Evolutionary conservation across 2,329 filamentous ascomycete genomes (phyloP).

Genomic region (Sphaceloma murrayae): DNA sequence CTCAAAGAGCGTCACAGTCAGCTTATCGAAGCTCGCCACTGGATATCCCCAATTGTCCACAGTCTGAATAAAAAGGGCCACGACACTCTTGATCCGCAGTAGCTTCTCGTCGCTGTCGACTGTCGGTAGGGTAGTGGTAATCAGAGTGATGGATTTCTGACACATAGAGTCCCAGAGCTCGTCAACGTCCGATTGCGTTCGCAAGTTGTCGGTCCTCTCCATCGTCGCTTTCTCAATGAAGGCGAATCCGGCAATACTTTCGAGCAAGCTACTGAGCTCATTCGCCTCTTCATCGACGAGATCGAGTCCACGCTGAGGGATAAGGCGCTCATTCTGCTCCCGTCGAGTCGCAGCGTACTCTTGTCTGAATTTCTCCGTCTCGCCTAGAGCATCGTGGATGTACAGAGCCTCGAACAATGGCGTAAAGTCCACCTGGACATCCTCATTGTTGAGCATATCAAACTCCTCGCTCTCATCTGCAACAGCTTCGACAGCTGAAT

Average conservation of each 20-base stretch:
- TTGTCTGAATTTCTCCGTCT: slow-evolving; percentile 78
- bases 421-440: slow-evolving; percentile 87
- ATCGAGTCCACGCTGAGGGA: slow-evolving; percentile 61
- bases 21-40: slow-evolving; percentile 67
- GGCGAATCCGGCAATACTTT: slow-evolving; percentile 90
- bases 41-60: slow-evolving; percentile 96
- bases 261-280: slow-evolving; percentile 78
- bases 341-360: slow-evolving; percentile 89
- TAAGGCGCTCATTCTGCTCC: slow-evolving; percentile 80
- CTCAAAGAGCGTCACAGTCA: slow-evolving; percentile 81
- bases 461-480: slow-evolving; percentile 94
- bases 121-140: slow-evolving; percentile 64
- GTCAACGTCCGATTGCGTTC: slow-evolving; percentile 82
- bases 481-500: slow-evolving; percentile 90
- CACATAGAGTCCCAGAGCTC: slow-evolving; percentile 99
- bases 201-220: slow-evolving; percentile 71
- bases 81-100: slow-evolving; percentile 87
- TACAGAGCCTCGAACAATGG: slow-evolving; percentile 91
- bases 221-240: slow-evolving; percentile 94
- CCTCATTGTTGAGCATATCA: slow-evolving; percentile 89
- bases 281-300: slow-evolving; percentile 74
- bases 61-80: slow-evolving; percentile 92
- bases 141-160: slow-evolving; percentile 71
- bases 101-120: slow-evolving; percentile 84
- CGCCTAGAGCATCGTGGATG: slow-evolving; percentile 88